Base-by-base conservation (phyloP, 2,329 filamentous ascomycete genomes). In the Neofusicoccum cordaticola region DNA sequence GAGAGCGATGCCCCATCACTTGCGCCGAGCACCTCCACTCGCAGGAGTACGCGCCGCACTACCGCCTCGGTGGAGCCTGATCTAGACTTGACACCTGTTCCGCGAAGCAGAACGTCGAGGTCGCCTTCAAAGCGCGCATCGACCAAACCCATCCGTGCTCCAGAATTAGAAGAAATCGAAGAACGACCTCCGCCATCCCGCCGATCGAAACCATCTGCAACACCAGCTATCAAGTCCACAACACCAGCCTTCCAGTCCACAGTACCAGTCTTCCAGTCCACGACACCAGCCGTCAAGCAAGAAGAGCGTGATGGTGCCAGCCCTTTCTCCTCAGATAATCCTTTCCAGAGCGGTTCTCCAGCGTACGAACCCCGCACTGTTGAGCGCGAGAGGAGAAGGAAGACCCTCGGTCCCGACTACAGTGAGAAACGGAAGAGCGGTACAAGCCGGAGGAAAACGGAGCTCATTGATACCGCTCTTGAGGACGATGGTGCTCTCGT, bases 311-410 rank as follows among this genome's bases (percentile, higher is more conserved):
- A 71, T 8, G 83, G 84, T 2, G 84, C 85, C 39, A 90, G 84
- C 71, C 89, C 90, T 37, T 98, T 98, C 77, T 92, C 90, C 1
- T 85, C 89, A 69, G 92, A 97, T 62, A 98, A 98, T 72, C 93
- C 94, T 0, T 98, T 98, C 74, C 94, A 98, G 75, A 91, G 90
- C 73, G 90, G 89, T 75, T 90, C 91, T 9, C 88, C 91, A 1
- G 77, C 84, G 4, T 67, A 72, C 22, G 72, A 76, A 22, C 70
- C 72, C 7, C 68, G 68, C 71, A 70, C 64, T 66, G 66, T 62
- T 74, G 74, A 74, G 63, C 72, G 77, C 78, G 80, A 72, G 71
- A 71, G 85, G 77, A 77, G 84, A 69, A 78, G 86, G 52, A 84
- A 81, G 66, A 88, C 85, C 9, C 71, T 80, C n/a, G 68, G 64